Conservation (phyloP, 805 yeast genomes). For the Babjeviella inositovora region DNA sequence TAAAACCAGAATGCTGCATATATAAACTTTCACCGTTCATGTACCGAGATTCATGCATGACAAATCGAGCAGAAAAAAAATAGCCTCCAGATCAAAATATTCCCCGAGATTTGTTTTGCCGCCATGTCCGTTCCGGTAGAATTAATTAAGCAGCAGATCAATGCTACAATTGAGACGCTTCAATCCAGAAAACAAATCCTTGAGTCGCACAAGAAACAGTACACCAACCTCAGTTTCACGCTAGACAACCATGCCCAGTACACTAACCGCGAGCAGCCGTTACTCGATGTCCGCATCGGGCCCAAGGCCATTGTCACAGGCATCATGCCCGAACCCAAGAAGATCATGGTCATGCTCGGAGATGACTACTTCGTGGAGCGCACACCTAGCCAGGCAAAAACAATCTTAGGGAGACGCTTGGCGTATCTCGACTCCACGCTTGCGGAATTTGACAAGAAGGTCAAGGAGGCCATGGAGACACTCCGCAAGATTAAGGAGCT, state of each 20-base stretch:
- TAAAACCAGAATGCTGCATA: too few relatives aligned
- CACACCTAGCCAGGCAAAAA: conserved; percentile 10
- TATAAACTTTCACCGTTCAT: too few relatives aligned
- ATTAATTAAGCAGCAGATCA: conserved; percentile 3
- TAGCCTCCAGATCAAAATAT: too few relatives aligned
- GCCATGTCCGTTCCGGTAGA: neutral
- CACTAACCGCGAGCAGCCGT: conserved; percentile 3
- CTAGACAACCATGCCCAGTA: conserved; percentile 5
- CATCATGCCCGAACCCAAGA: conserved; percentile 6
- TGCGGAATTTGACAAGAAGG: neutral
- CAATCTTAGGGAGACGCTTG: conserved; percentile 6
- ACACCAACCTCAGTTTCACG: conserved; percentile 6
- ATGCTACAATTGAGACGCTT: conserved; percentile 3
- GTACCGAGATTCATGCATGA: too few relatives aligned
- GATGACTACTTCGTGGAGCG: conserved; percentile 22
- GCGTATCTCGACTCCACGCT: neutral
- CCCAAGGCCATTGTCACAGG: conserved; percentile 6
- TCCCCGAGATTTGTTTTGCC: neutral
- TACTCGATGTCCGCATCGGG: conserved; percentile 5
- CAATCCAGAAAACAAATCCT: conserved; percentile 2
- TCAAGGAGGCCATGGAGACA: conserved; percentile 1
- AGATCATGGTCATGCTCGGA: conserved; percentile 15
- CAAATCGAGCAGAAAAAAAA: too few relatives aligned
- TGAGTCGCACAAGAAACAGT: conserved; percentile 6
- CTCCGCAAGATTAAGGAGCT: conserved; percentile 1